These are phyloP conservation scores for Hypoxylon fragiforme DNA, from an alignment of 495 filamentous ascomycete genomes.

Conservation along the genomic window DNA sequence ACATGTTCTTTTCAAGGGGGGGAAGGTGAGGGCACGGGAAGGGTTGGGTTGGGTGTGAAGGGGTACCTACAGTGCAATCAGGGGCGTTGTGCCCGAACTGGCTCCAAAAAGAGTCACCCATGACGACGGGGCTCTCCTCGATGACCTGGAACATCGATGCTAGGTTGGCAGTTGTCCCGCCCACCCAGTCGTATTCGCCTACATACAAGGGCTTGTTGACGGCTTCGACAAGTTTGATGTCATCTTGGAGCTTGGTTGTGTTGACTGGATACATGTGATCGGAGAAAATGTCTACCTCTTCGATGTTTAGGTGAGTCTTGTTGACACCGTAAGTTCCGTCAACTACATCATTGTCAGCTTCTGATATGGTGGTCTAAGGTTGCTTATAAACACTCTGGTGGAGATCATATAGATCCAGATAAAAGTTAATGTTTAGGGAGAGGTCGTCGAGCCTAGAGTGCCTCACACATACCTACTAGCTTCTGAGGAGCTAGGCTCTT, in stretches of 20 bases:
- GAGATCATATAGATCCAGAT: too few relatives aligned
- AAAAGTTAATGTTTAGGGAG: too few relatives aligned
- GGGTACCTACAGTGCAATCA: slow-evolving; percentile 48
- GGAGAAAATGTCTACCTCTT: slow-evolving; percentile 55
- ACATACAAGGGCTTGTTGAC: slow-evolving; percentile 52
- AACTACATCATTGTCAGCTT: slow-evolving; percentile 35
- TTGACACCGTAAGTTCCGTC: slow-evolving; percentile 62
- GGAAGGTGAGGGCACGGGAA: too few relatives aligned
- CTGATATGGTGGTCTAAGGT: not conserved
- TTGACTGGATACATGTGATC: slow-evolving; percentile 59
- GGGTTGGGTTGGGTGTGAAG: not conserved
- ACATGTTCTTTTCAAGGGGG: too few relatives aligned
- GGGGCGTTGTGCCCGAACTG: slow-evolving; percentile 57
- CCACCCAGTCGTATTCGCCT: slow-evolving; percentile 59
- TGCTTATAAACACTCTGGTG: too few relatives aligned
- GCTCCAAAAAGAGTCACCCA: slow-evolving; percentile 55
- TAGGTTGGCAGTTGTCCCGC: slow-evolving; percentile 40
- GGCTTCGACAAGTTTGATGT: slow-evolving; percentile 44
- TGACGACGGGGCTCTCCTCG: slow-evolving; percentile 45
- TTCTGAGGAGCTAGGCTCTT: slow-evolving; percentile 55
- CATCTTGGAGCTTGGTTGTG: slow-evolving; percentile 45
- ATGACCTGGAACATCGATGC: slow-evolving; percentile 50
- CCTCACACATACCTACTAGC: slow-evolving; percentile 42
- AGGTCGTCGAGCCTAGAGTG: too few relatives aligned
- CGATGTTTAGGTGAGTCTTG: slow-evolving; percentile 49